Evolutionary conservation across 2,329 filamentous ascomycete species (phyloP), one percentile per base, ranked within the genome.

Genomic region (Neofusicoccum umdonicola): DNA sequence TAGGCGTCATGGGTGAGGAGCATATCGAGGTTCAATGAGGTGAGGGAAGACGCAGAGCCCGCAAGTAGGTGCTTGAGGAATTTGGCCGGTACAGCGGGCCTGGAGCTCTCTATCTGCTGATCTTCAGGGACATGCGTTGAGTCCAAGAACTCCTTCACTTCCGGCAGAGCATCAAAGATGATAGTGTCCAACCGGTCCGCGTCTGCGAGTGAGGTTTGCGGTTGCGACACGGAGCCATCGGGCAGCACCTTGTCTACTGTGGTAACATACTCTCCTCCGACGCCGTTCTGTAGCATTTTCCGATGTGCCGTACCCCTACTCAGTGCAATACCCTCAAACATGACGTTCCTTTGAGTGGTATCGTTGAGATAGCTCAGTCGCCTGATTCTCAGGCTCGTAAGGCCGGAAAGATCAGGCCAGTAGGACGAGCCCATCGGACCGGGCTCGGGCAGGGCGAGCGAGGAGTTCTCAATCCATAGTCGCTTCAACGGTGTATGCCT

Each of bases 381-480:
- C 17, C 63, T 51, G 17, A 65, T 22, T 4, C 80, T 76, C 22
- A 83, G 65, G 39, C 74, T 79, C 62, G 82, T 74, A 2, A 83
- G 69, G 0, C 74, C 76, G 7, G 66, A 68, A 2, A 74, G 71
- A 50, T 74, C 67, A 5, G 73, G 66, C 17, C 35, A 37, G n/a
- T 67, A 58, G 15, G 44, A 50, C 12, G 35, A 47, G 51, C 51
- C 62, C 17, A 67, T 41, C 1, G 68, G 56, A 3, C 70, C 67
- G 35, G 71, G 67, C 13, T 69, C 63, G 5, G 66, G 64, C 12
- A 68, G 60, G 1, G 72, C 70, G 47, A 80, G 68, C 15, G 74
- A 76, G 64, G 78, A 80, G 61, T 76, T 80, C 62, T 83, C 81
- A 3, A 83, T 70, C 81, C 81, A 83, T 4, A 83, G 72, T 60